Evolutionary conservation across 805 yeast genomes (phyloP).

Genomic region (Zygotorulaspora sp.): DNA sequence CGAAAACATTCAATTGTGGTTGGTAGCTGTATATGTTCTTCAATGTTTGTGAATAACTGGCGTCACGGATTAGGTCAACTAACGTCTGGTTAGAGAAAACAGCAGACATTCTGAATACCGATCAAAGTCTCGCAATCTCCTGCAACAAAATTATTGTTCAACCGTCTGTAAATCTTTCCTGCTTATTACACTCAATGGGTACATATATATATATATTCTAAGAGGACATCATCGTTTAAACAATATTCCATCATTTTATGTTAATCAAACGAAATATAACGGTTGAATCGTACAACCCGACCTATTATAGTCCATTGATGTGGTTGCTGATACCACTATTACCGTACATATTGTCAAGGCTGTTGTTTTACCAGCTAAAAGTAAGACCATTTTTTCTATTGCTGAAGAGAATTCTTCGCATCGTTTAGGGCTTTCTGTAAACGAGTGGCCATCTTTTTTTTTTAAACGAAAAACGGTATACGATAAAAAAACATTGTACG

Average conservation of each 20-base stretch:
- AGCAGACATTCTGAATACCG: slow-evolving; percentile 26
- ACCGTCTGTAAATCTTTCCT: no score
- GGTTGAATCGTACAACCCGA: background rate
- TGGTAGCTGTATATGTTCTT: slow-evolving; percentile 38
- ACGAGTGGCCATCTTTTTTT: no score
- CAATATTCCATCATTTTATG: background rate
- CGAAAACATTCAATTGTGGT: slow-evolving; percentile 48
- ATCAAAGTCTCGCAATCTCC: background rate
- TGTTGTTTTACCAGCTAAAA: background rate
- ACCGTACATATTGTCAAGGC: background rate
- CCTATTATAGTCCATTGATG: background rate
- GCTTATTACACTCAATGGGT: no score
- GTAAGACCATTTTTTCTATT: slow-evolving; percentile 2
- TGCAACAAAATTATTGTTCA: background rate
- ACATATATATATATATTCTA: slow-evolving; percentile 1
- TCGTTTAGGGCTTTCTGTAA: background rate
- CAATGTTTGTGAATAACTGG: slow-evolving; percentile 35
- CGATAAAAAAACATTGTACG: no score
- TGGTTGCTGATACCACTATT: background rate
- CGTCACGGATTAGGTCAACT: slow-evolving; percentile 25
- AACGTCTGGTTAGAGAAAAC: slow-evolving; percentile 35
- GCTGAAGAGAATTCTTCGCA: background rate
- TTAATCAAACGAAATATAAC: background rate
- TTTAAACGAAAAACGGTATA: background rate
- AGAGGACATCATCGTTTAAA: background rate